A percentile compares a stretch with the other conserved stretches of the same genome.
These are phyloP conservation scores for Linum usitatissimum DNA, from an alignment of 345 rosid genomes.

Conservation along the genomic window DNA sequence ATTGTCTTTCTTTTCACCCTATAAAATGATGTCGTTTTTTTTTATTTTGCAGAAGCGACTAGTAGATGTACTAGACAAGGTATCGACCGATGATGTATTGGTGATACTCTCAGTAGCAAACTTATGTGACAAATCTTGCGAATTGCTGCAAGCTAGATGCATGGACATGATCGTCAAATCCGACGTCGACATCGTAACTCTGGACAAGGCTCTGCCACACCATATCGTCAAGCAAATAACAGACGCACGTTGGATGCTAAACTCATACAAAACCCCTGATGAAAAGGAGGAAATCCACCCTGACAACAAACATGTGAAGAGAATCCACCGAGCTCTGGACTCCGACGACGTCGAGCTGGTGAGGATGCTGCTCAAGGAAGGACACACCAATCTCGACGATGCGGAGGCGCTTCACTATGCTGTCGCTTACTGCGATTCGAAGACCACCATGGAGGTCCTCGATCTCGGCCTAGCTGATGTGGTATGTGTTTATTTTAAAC, in stretches of 20 bases:
- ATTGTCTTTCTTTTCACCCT: no score
- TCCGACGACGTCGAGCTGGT: slow-evolving; percentile 84
- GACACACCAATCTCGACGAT: slow-evolving; percentile 52
- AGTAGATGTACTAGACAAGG: slow-evolving; percentile 48
- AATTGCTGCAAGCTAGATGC: slow-evolving; percentile 38
- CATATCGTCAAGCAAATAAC: slow-evolving; percentile 38
- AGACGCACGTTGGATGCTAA: slow-evolving; percentile 30
- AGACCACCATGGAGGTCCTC: slow-evolving; percentile 63
- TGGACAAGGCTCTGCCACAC: slow-evolving; percentile 55
- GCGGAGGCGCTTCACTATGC: slow-evolving; percentile 75
- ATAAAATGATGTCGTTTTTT: not conserved
- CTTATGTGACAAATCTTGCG: slow-evolving; percentile 44
- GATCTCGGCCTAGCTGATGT: slow-evolving; percentile 67
- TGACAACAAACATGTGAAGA: slow-evolving; percentile 47
- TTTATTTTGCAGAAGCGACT: slow-evolving; percentile 46
- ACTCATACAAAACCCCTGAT: slow-evolving; percentile 7
- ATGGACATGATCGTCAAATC: slow-evolving; percentile 47
- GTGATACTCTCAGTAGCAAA: slow-evolving; percentile 45
- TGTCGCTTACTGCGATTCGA: slow-evolving; percentile 63
- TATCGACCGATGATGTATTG: slow-evolving; percentile 49
- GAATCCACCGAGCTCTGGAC: slow-evolving; percentile 67
- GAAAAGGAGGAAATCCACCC: slow-evolving; percentile 25
- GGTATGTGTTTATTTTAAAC: no score
- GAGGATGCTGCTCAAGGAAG: slow-evolving; percentile 63
- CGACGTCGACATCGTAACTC: slow-evolving; percentile 40